These are phyloP conservation scores for Globisporangium middletonii DNA, from an alignment of 352 stramenopile genomes.

Conservation along the genomic window DNA sequence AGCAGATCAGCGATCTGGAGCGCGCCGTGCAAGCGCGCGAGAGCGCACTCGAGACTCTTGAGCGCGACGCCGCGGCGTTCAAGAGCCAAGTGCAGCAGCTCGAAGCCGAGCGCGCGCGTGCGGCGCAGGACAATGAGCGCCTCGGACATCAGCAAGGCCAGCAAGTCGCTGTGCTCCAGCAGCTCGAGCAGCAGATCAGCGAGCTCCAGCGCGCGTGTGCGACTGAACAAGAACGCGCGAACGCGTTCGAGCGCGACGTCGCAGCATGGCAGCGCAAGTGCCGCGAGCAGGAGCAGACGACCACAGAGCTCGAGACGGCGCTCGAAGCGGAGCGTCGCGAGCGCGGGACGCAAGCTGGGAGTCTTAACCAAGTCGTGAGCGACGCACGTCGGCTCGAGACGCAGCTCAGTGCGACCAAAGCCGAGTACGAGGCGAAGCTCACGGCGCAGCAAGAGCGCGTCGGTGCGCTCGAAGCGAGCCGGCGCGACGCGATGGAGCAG, in stretches of 20 bases:
- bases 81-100: conserved; percentile 39
- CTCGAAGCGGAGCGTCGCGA: conserved; percentile 15
- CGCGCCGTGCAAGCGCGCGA: conserved; percentile 38
- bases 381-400: conserved; percentile 41
- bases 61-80: conserved; percentile 36
- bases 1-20: conserved; percentile 45
- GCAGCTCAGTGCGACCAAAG: conserved; percentile 27
- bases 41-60: conserved; percentile 20
- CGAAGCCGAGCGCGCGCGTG: conserved; percentile 31
- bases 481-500: conserved; percentile 25
- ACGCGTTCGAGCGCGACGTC: conserved; percentile 28
- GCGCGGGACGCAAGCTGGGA: conserved; percentile 21
- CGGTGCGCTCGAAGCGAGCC: conserved; percentile 30
- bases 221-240: conserved; percentile 21
- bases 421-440: conserved; percentile 51
- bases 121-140: conserved; percentile 35
- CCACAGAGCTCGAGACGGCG: conserved; percentile 26
- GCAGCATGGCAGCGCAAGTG: conserved; percentile 30
- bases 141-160: conserved; percentile 33
- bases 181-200: conserved; percentile 33
- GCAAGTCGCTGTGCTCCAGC: conserved; percentile 29
- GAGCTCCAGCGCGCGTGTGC: conserved; percentile 41
- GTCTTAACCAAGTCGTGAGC: conserved; percentile 30
- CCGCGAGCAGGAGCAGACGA: conserved; percentile 26
- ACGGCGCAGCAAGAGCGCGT: conserved; percentile 34